Evolutionary conservation across 768 basidiomycete genomes (phyloP), one percentile per base, ranked within the genome.

Genomic region (Naematelia encephala): DNA sequence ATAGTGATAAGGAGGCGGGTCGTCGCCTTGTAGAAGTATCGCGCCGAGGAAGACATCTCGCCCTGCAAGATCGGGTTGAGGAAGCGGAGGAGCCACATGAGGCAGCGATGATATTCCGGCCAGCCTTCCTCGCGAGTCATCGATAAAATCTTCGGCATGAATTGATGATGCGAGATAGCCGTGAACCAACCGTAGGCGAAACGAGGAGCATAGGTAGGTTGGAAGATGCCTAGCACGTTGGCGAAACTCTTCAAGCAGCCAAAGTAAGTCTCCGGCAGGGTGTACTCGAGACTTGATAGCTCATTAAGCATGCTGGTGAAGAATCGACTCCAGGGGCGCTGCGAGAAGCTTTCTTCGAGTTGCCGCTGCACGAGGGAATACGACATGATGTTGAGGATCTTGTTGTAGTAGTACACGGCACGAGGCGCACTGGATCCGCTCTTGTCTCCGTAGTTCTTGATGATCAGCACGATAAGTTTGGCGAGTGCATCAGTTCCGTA

Each of bases 141-240:
- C 39, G 88, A 78, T 34, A 98, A 81, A 47, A 99, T 78, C 76
- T 96, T 94, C 13, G 96, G 93, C 91, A 99, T 93, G 83, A 98
- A 96, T 58, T 91, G 80, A 55, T 94, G 83, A 78, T 98, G 96
- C 22, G 96, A 97, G 72, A 99, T 86, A 46, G 98, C 82, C 63
- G 88, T 88, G 83, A 97, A 86, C 94, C 94, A 99, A 14, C 92
- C 94, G 79, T 98, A 99, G 1, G 93, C 89, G 77, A 99, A 99
- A 8, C 92, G 90, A 16, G 96, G 96, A 81, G 97, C 98, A 78
- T 90, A 91, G 4, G 87, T 87, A 5, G 96, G 96, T 74, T 98
- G 94, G 59, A 96, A 80, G 45, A 93, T 96, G 75, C 91, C 94
- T 76, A 97, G 86, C 2, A 91, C 91, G 73, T 97, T 93, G 73